A percentile compares a stretch with the other conserved stretches of the same genome.
These are phyloP conservation scores for Mucor lusitanicus DNA, from an alignment of 371 early-diverging fungal genomes.

Conservation along the genomic window DNA sequence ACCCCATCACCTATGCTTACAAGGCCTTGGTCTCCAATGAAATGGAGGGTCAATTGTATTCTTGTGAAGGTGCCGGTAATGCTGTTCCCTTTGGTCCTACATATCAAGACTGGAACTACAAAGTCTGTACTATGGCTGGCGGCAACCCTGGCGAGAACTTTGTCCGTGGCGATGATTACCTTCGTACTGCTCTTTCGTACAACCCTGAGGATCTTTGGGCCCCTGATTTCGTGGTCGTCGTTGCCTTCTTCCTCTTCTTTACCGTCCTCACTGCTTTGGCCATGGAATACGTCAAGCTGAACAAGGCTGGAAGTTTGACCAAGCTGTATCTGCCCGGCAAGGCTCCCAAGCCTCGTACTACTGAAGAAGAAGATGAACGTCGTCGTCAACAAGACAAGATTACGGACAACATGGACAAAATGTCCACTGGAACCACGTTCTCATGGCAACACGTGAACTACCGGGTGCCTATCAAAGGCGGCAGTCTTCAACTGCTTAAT, in stretches of 20 bases:
- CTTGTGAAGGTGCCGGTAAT: slow-evolving; percentile 47
- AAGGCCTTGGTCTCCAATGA: slow-evolving; percentile 75
- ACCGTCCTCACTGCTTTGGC: slow-evolving; percentile 38
- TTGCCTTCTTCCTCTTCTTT: slow-evolving; percentile 56
- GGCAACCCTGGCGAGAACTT: slow-evolving; percentile 49
- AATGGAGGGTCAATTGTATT: slow-evolving; percentile 60
- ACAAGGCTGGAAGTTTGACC: slow-evolving; percentile 48
- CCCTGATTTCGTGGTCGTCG: slow-evolving; percentile 38
- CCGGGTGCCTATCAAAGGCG: slow-evolving; percentile 55
- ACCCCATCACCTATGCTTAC: slow-evolving; percentile 72
- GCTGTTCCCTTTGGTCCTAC: slow-evolving; percentile 63
- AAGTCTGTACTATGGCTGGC: slow-evolving; percentile 65
- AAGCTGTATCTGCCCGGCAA: slow-evolving; percentile 50
- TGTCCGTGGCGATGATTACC: slow-evolving; percentile 64
- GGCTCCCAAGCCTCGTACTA: slow-evolving; percentile 27
- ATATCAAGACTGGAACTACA: slow-evolving; percentile 56
- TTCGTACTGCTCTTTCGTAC: slow-evolving; percentile 58
- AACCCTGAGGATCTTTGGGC: slow-evolving; percentile 34
- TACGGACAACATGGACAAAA: slow-evolving; percentile 32
- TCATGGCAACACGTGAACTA: slow-evolving; percentile 59
- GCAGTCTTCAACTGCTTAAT: slow-evolving; percentile 47
- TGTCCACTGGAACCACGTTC: slow-evolving; percentile 46
- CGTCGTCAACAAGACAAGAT: slow-evolving; percentile 25
- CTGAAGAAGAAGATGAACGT: slow-evolving; percentile 30
- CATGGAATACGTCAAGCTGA: slow-evolving; percentile 51